Percentiles rank a stretch among this genome's conserved stretches.
Evolutionary conservation across 2,329 filamentous ascomycete species (phyloP).

Genomic region (Aureobasidium mangrovei): DNA sequence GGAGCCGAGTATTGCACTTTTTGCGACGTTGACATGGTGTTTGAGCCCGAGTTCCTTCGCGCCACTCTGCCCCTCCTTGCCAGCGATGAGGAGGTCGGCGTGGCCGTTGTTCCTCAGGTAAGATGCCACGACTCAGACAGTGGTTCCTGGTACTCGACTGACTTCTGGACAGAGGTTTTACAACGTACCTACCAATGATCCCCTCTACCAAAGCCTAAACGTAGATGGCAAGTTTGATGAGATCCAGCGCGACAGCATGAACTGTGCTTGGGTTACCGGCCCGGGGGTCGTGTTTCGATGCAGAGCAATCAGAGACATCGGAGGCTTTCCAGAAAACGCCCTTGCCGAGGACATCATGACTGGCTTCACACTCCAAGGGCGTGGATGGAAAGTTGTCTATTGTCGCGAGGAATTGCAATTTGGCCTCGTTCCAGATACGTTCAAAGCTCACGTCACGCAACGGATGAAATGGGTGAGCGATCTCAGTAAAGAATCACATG

Average conservation of each 20-base stretch:
- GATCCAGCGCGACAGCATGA: conserved; percentile 37
- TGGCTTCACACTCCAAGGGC: conserved; percentile 50
- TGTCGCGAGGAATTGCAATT: conserved; percentile 53
- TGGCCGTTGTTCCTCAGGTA: conserved; percentile 44
- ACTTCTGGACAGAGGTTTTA: conserved; percentile 46
- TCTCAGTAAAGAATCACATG: too few relatives aligned
- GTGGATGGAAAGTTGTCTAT: conserved; percentile 55
- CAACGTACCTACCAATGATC: conserved; percentile 51
- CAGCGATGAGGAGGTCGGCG: conserved; percentile 45
- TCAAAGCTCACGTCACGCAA: conserved; percentile 49
- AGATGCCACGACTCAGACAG: background rate
- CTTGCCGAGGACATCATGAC: conserved; percentile 54
- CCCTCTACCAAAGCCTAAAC: conserved; percentile 49
- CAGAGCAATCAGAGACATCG: conserved; percentile 51
- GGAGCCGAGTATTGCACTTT: conserved; percentile 9
- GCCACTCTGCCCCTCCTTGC: conserved; percentile 51
- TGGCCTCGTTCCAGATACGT: conserved; percentile 51
- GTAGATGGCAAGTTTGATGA: conserved; percentile 50
- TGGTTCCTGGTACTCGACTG: background rate
- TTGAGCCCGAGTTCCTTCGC: conserved; percentile 51
- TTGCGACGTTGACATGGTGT: conserved; percentile 49
- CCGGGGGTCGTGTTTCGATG: conserved; percentile 54
- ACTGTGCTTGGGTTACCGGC: conserved; percentile 53
- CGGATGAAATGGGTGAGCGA: conserved; percentile 42
- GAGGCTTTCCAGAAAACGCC: conserved; percentile 52